Base-by-base conservation (phyloP, 2,329 filamentous ascomycete genomes). In the Hymenoscyphus occultus region DNA sequence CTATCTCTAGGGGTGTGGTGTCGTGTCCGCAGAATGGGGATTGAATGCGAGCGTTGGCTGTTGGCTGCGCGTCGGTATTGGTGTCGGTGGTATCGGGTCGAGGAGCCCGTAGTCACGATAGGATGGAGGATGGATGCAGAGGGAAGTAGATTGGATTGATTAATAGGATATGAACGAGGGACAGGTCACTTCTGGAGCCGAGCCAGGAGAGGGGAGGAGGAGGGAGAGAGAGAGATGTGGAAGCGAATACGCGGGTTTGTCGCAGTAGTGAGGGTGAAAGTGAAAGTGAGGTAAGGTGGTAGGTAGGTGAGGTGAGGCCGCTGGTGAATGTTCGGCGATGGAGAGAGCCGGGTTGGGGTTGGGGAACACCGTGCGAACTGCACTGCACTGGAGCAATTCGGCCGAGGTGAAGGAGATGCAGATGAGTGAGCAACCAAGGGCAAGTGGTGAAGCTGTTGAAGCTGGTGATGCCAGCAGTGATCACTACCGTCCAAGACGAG, bases 111-210 rank as follows among this genome's bases (percentile, higher is more conserved):
- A 45, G 65, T 56, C 56, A 13, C 19, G 56, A 14, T 19, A 13
- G 56, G 56, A 32, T 28, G 31, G 56, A 65, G 71, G 72, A 69
- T 70, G 62, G 68, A 70, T 67, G 67, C 63, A 64, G 51, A 65
- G 59, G 63, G 22, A 3, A 35, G 35, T 7, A 35, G 35, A 35
- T 35, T 2, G 35, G 5, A 35, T 64, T 48, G 48, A 63, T 51
- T 65, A 66, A 60, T 68, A 69, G 65, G 65, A 67, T 66, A 69
- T 70, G 68, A 68, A 69, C 60, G 58, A 40, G 57, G 64, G 63
- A 70, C 63, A 62, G 63, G 51, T 62, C 65, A 61, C 64, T 66
- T 63, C n/a, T 56, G 59, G 62, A 60, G 19, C 59, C 59, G 48
- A 54, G 28, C 54, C 10, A 45, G 39, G 62, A 60, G 32, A 22